These are phyloP conservation scores for Penicillium capsulatum DNA, from an alignment of 2,329 filamentous ascomycete genomes.

Conservation along the genomic window DNA sequence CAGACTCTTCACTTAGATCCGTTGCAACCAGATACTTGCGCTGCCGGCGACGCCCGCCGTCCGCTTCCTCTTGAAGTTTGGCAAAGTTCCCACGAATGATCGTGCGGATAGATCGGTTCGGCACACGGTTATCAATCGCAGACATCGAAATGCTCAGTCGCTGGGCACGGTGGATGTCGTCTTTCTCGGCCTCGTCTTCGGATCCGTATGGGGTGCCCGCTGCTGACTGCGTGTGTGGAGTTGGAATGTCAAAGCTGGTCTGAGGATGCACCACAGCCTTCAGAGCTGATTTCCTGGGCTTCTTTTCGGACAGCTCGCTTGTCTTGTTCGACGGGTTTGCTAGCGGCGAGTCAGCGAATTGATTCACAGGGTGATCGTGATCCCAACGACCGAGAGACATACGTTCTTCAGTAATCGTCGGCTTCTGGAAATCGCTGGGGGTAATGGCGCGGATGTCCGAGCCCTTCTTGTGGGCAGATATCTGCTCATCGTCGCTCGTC, in stretches of 20 bases:
- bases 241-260: conserved; percentile 71
- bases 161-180: conserved; percentile 83
- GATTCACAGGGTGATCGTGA: too few relatives aligned
- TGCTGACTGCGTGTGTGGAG: conserved; percentile 53
- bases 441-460: conserved; percentile 28
- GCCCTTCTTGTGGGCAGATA: conserved; percentile 21
- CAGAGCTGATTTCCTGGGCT: conserved; percentile 31
- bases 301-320: conserved; percentile 23
- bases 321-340: conserved; percentile 9
- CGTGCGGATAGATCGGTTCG: conserved; percentile 79
- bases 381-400: conserved; percentile 22
- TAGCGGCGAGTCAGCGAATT: conserved; percentile 3
- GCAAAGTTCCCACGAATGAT: conserved; percentile 84
- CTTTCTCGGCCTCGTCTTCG: conserved; percentile 78
- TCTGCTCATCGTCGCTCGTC: conserved; percentile 63
- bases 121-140: conserved; percentile 66
- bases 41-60: conserved; percentile 71
- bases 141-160: conserved; percentile 78
- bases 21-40: conserved; percentile 95
- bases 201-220: conserved; percentile 66
- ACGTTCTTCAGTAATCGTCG: conserved; percentile 69
- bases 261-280: conserved; percentile 67
- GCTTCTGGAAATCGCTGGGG: conserved; percentile 27
- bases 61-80: conserved; percentile 66
- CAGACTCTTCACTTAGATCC: conserved; percentile 88